A percentile compares a stretch with the other conserved stretches of the same genome.
Evolutionary conservation across 2,329 filamentous ascomycete genomes (phyloP).

Genomic region (Colletotrichum sp.): DNA sequence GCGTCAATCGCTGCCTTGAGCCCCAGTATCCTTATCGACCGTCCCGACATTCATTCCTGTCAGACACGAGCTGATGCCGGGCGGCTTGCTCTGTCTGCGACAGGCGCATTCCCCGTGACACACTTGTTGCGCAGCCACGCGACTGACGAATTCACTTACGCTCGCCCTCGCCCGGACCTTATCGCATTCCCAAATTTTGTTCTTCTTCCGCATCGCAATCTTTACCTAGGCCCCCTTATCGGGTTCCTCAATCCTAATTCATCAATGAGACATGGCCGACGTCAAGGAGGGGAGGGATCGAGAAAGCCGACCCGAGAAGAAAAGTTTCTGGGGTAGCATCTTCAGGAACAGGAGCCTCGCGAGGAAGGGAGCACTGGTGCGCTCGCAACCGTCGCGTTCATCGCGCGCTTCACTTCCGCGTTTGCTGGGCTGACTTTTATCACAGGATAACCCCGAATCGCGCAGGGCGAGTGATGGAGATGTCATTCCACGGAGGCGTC

Average conservation of each 20-base stretch:
- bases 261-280: slow-evolving; percentile 34
- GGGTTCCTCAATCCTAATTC: background rate
- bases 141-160: slow-evolving; percentile 17
- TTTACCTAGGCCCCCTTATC: background rate
- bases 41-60: background rate
- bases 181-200: background rate
- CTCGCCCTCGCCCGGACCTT: background rate
- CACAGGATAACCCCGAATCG: slow-evolving; percentile 34
- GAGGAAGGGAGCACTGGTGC: slow-evolving; percentile 40
- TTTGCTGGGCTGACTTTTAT: background rate
- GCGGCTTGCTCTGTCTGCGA: slow-evolving; percentile 9
- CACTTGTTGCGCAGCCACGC: slow-evolving; percentile 22
- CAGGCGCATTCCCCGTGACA: slow-evolving; percentile 23
- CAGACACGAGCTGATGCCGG: slow-evolving; percentile 7
- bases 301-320: slow-evolving; percentile 39
- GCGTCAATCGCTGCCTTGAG: background rate
- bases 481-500: slow-evolving; percentile 29
- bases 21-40: background rate
- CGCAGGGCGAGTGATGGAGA: slow-evolving; percentile 40
- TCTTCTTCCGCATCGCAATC: background rate
- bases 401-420: background rate
- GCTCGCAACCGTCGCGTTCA: slow-evolving; percentile 18
- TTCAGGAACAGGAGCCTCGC: slow-evolving; percentile 54
- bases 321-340: slow-evolving; percentile 53
- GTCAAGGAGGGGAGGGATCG: slow-evolving; percentile 25